These are phyloP conservation scores for Cucurbita pepo DNA, from an alignment of 306 rosid genomes.

Conservation along the genomic window DNA sequence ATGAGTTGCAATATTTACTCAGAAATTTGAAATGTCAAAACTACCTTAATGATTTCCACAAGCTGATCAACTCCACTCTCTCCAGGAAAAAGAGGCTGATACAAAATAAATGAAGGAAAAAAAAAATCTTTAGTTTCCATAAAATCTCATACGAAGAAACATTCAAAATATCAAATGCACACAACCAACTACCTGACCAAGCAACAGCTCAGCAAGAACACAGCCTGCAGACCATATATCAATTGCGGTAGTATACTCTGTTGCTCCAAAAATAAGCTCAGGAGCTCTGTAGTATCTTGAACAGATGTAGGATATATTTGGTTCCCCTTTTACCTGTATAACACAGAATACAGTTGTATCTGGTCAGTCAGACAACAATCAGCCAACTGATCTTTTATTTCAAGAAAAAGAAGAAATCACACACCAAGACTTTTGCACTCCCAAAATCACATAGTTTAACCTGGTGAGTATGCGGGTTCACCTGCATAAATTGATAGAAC, in stretches of 20 bases:
- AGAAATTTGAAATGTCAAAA: neutral
- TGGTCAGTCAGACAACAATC: neutral
- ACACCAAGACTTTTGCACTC: slow-evolving; percentile 95
- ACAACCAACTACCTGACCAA: slow-evolving; percentile 65
- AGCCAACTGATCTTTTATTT: neutral
- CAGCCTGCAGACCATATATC: slow-evolving; percentile 96
- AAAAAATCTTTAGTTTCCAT: neutral
- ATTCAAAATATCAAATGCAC: neutral
- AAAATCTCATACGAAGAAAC: neutral
- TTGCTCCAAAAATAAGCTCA: slow-evolving; percentile 97
- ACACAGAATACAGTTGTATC: slow-evolving; percentile 1
- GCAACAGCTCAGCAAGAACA: slow-evolving; percentile 89
- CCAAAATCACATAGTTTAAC: slow-evolving; percentile 94
- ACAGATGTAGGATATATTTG: slow-evolving; percentile 90
- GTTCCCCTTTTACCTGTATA: slow-evolving; percentile 86
- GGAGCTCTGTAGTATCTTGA: slow-evolving; percentile 96
- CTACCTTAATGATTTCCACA: slow-evolving; percentile 95
- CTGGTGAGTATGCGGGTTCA: slow-evolving; percentile 96
- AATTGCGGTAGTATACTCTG: slow-evolving; percentile 87
- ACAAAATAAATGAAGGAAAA: neutral
- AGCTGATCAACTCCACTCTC: slow-evolving; percentile 98
- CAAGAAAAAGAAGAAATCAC: slow-evolving; percentile 4
- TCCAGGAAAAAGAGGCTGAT: slow-evolving; percentile 90
- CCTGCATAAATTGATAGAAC: slow-evolving; percentile 29
- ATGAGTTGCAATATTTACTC: neutral